A percentile compares a stretch with the other conserved stretches of the same genome.
phyloP scores from a whole-genome alignment of 73 alveolate species.

The Stentor roeselii region DNA sequence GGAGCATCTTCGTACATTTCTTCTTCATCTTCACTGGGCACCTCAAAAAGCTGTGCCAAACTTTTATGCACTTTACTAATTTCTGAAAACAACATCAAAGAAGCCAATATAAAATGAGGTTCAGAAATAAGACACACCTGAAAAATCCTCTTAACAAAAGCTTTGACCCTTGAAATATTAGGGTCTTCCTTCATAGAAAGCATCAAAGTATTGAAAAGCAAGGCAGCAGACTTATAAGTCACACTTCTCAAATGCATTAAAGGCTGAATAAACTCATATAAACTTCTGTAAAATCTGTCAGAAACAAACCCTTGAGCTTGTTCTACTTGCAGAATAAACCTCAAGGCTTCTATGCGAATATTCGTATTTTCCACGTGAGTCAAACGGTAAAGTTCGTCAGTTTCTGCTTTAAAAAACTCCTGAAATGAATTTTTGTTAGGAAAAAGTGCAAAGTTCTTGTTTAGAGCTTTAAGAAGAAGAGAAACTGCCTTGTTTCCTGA shows the following conservation, averaged over 20 bases:
- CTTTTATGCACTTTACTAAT: constrained; percentile 38
- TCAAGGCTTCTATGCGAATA: constrained; percentile 68
- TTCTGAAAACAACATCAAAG: constrained; percentile 73
- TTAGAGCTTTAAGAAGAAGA: not conserved
- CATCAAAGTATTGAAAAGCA: constrained; percentile 59
- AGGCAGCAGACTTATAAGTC: constrained; percentile 52
- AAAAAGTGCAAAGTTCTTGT: not conserved
- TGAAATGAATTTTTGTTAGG: constrained; percentile 50
- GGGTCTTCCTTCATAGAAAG: constrained; percentile 71
- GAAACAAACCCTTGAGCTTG: constrained; percentile 60
- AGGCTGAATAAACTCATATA: constrained; percentile 62
- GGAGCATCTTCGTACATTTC: constrained; percentile 59
- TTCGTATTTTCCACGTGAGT: constrained; percentile 62
- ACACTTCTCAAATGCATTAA: not conserved
- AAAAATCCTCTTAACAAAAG: constrained; percentile 80
- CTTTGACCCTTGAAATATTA: constrained; percentile 64
- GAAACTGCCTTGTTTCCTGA: constrained; percentile 12
- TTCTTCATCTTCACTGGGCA: constrained; percentile 33
- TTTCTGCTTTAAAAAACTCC: constrained; percentile 65
- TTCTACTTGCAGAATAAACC: constrained; percentile 68
- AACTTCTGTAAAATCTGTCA: constrained; percentile 84
- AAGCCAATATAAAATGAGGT: constrained; percentile 72
- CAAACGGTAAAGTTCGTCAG: constrained; percentile 60
- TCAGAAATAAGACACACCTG: constrained; percentile 74
- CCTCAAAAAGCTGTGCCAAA: constrained; percentile 26